Percentiles rank a stretch among this genome's conserved stretches.
Conservation (phyloP, 2,329 filamentous ascomycete genomes). For the Canariomyces notabilis region DNA sequence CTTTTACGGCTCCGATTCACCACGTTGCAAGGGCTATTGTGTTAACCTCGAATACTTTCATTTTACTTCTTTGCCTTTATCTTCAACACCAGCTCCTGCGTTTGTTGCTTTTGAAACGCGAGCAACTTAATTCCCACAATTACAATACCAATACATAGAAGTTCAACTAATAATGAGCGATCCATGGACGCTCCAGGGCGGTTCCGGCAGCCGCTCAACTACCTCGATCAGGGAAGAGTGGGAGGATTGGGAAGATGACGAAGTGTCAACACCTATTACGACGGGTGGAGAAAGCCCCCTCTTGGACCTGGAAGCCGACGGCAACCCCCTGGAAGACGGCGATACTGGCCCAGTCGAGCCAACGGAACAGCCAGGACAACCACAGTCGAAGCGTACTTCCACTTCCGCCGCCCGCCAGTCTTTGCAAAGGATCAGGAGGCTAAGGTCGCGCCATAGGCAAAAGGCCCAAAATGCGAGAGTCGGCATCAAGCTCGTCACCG, state of each 20-base stretch:
- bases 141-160: neutral
- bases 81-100: constrained; percentile 2
- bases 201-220: constrained; percentile 19
- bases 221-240: constrained; percentile 38
- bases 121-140: constrained; percentile 1
- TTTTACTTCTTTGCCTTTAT: no score
- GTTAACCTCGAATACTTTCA: neutral
- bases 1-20: neutral
- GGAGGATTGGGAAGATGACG: constrained; percentile 52
- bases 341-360: neutral
- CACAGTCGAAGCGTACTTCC: constrained; percentile 15
- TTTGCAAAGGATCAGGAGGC: constrained; percentile 38
- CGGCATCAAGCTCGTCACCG: constrained; percentile 65
- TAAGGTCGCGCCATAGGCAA: constrained; percentile 57
- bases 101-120: constrained; percentile 1
- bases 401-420: constrained; percentile 33
- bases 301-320: constrained; percentile 9
- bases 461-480: constrained; percentile 56
- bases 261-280: constrained; percentile 37
- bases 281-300: constrained; percentile 32
- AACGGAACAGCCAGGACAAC: constrained; percentile 3
- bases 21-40: constrained; percentile 5
- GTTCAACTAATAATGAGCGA: constrained; percentile 27
- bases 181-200: constrained; percentile 18
- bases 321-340: neutral